Evolutionary conservation across 148 eudicot species (phyloP).

Genomic region (Chenopodium formosanum): DNA sequence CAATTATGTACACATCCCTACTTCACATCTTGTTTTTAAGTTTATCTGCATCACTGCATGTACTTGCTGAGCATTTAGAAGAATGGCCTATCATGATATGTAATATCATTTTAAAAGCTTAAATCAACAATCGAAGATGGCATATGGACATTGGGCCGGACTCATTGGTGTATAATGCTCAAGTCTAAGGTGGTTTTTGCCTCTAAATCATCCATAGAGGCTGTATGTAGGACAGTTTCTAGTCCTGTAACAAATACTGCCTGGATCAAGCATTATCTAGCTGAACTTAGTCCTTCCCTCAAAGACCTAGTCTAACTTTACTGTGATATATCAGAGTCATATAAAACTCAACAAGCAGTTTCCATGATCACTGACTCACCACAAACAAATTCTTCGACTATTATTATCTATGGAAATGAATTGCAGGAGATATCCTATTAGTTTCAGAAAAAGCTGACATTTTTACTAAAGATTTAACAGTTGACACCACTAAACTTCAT

Average conservation of each 20-base stretch:
- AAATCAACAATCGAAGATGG: no score
- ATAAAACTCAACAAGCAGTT: background rate
- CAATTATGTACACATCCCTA: background rate
- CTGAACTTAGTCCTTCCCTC: background rate
- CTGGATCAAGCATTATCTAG: background rate
- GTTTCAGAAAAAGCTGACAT: background rate
- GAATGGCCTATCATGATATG: background rate
- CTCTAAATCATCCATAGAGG: background rate
- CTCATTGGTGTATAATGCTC: background rate
- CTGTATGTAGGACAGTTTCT: background rate
- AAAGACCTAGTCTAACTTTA: background rate
- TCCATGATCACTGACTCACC: background rate
- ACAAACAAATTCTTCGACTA: background rate
- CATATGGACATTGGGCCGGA: background rate
- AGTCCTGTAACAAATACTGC: background rate
- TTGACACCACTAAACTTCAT: background rate
- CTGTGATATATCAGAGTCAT: background rate
- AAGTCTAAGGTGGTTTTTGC: background rate
- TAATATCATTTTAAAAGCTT: background rate
- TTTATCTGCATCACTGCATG: background rate
- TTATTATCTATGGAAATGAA: background rate
- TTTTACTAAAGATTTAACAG: background rate
- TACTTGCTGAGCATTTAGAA: background rate
- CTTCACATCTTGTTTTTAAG: background rate
- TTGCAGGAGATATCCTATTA: background rate